These are phyloP conservation scores for Aspergillus sp. DNA, from an alignment of 2,329 filamentous ascomycete species.

Conservation along the genomic window DNA sequence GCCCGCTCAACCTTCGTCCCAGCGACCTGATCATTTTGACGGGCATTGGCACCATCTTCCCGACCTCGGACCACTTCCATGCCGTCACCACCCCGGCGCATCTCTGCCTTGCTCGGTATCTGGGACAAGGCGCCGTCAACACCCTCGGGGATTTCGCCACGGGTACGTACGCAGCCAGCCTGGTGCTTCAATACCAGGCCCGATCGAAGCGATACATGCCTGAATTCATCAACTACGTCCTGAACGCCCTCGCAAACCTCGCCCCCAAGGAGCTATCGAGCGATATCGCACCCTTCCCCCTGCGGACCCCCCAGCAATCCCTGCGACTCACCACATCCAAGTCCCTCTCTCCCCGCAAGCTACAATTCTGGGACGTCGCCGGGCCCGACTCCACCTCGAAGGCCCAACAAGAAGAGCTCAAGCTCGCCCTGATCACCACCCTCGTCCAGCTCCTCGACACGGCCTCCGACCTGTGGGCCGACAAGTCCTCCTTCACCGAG, in stretches of 20 bases:
- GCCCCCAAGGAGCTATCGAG: constrained; percentile 55
- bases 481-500: constrained; percentile 73
- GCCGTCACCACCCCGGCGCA: constrained; percentile 89
- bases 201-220: constrained; percentile 86
- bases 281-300: constrained; percentile 59
- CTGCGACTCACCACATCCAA: constrained; percentile 49
- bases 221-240: constrained; percentile 77
- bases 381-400: background rate
- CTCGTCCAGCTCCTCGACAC: constrained; percentile 65
- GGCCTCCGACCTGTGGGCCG: constrained; percentile 71
- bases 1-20: constrained; percentile 52
- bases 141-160: constrained; percentile 65
- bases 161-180: constrained; percentile 75
- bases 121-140: constrained; percentile 73
- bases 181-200: constrained; percentile 78
- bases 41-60: constrained; percentile 80
- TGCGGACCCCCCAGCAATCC: constrained; percentile 56
- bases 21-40: constrained; percentile 83
- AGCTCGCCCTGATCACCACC: constrained; percentile 61
- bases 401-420: constrained; percentile 44
- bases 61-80: constrained; percentile 96
- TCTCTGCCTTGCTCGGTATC: constrained; percentile 77
- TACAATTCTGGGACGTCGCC: constrained; percentile 60
- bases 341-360: constrained; percentile 47
- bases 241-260: constrained; percentile 70